phyloP scores from a whole-genome alignment of 441 rosid genomes.

The Euphorbia corollata region DNA sequence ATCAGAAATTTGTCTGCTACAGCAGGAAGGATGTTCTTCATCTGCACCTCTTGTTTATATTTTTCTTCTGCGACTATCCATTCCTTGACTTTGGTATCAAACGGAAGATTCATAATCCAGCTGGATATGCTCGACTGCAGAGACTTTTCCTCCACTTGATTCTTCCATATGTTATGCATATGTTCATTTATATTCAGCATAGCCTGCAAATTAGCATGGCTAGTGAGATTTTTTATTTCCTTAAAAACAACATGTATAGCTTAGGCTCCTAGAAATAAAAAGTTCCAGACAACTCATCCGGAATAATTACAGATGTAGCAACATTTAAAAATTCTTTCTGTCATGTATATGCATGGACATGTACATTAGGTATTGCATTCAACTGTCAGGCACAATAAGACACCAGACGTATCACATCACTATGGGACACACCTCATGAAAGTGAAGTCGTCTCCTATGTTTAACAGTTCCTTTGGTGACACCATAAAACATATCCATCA shows the following conservation, averaged over 20 bases:
- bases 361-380: slow-evolving; percentile 3
- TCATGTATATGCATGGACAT: background rate
- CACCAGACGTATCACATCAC: background rate
- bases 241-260: background rate
- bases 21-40: slow-evolving; percentile 81
- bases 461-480: slow-evolving; percentile 57
- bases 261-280: too few relatives aligned
- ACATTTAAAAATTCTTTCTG: background rate
- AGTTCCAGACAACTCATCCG: too few relatives aligned
- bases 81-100: slow-evolving; percentile 75
- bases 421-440: slow-evolving; percentile 60
- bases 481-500: slow-evolving; percentile 93
- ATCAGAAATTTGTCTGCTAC: slow-evolving; percentile 82
- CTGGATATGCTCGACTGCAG: slow-evolving; percentile 50
- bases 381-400: slow-evolving; percentile 13
- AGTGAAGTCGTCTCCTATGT: slow-evolving; percentile 69
- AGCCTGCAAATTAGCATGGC: slow-evolving; percentile 41
- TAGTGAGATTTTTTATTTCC: slow-evolving; percentile 3
- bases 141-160: slow-evolving; percentile 57
- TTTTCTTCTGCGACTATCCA: slow-evolving; percentile 89
- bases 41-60: slow-evolving; percentile 68
- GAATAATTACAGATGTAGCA: background rate
- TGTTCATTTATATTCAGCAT: slow-evolving; percentile 82
- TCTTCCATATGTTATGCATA: slow-evolving; percentile 88
- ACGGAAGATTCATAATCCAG: slow-evolving; percentile 80